A percentile compares a stretch with the other conserved stretches of the same genome.
These are phyloP conservation scores for Thraustotheca clavata DNA, from an alignment of 352 stramenopile genomes.

Conservation along the genomic window DNA sequence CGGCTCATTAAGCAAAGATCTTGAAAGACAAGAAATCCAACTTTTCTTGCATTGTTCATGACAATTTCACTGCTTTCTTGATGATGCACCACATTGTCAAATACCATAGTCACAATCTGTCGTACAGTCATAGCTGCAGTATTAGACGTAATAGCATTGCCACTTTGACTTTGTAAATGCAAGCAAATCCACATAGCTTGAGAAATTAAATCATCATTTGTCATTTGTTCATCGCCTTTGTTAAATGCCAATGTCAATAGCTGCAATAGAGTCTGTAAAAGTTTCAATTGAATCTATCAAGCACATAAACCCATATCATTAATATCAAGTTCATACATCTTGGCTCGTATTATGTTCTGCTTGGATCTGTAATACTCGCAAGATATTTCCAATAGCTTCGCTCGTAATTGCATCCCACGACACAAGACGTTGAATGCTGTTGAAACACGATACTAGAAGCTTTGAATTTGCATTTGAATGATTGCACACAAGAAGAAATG, in stretches of 20 bases:
- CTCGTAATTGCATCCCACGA: constrained; percentile 92
- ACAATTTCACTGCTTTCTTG: constrained; percentile 18
- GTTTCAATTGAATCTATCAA: constrained; percentile 63
- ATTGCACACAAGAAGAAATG: constrained; percentile 96
- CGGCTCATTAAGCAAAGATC: constrained; percentile 81
- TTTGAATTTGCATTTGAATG: constrained; percentile 93
- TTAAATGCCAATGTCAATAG: constrained; percentile 57
- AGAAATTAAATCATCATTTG: constrained; percentile 79
- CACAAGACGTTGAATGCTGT: constrained; percentile 92
- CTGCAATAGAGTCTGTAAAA: constrained; percentile 83
- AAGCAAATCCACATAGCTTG: constrained; percentile 85
- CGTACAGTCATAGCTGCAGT: constrained; percentile 83
- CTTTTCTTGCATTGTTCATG: constrained; percentile 41
- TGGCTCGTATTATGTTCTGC: constrained; percentile 78
- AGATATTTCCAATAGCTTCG: constrained; percentile 91
- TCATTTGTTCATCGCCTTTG: constrained; percentile 22
- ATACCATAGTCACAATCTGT: constrained; percentile 80
- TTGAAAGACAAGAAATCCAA: constrained; percentile 78
- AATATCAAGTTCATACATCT: constrained; percentile 26
- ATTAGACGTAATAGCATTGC: constrained; percentile 69
- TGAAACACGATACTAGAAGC: constrained; percentile 90
- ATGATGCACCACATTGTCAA: constrained; percentile 67
- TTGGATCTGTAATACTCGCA: constrained; percentile 94
- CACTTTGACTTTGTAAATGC: constrained; percentile 64
- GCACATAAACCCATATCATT: not conserved